Conservation (phyloP, 1,139 yeast species). For the Entelexis sorbosivorans region DNA sequence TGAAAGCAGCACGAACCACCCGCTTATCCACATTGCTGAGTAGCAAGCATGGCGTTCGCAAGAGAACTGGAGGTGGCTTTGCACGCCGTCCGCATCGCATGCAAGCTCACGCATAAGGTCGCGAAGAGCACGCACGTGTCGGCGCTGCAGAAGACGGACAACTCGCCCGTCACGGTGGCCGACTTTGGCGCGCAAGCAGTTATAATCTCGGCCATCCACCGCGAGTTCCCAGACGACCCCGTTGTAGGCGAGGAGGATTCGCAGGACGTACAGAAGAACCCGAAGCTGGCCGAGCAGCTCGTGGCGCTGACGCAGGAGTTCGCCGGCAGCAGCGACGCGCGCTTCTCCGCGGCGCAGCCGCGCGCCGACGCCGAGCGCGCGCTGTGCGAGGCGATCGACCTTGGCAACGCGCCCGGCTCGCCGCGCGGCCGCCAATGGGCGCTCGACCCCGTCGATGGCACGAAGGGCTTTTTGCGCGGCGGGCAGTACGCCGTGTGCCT, state of each 20-base stretch:
- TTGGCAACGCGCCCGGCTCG: constrained; percentile 73
- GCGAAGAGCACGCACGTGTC: constrained; percentile 43
- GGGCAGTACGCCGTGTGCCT: constrained; percentile 96
- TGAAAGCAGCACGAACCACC: too few species aligned
- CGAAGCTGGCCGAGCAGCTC: constrained; percentile 37
- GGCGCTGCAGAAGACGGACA: constrained; percentile 67
- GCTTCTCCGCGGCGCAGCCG: constrained; percentile 38
- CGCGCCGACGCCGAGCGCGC: constrained; percentile 1
- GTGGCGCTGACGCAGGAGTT: constrained; percentile 30
- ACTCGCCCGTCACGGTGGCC: constrained; percentile 92
- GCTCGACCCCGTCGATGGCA: constrained; percentile 94
- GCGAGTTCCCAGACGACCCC: constrained; percentile 71
- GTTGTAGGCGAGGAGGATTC: constrained; percentile 95
- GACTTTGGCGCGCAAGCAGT: constrained; percentile 95
- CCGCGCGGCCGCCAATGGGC: constrained; percentile 84
- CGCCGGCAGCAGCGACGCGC: constrained; percentile 25
- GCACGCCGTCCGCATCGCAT: constrained; percentile 81
- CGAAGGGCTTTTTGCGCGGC: constrained; percentile 90
- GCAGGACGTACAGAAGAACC: constrained; percentile 43
- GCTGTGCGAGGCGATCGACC: constrained; percentile 61
- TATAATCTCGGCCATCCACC: constrained; percentile 67
- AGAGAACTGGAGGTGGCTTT: constrained; percentile 66
- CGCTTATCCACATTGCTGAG: background rate
- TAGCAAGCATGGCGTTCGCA: constrained; percentile 1
- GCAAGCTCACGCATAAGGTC: constrained; percentile 61